phyloP scores from a whole-genome alignment of 2,329 filamentous ascomycete species.

The Aspergillus eucalypticola region DNA sequence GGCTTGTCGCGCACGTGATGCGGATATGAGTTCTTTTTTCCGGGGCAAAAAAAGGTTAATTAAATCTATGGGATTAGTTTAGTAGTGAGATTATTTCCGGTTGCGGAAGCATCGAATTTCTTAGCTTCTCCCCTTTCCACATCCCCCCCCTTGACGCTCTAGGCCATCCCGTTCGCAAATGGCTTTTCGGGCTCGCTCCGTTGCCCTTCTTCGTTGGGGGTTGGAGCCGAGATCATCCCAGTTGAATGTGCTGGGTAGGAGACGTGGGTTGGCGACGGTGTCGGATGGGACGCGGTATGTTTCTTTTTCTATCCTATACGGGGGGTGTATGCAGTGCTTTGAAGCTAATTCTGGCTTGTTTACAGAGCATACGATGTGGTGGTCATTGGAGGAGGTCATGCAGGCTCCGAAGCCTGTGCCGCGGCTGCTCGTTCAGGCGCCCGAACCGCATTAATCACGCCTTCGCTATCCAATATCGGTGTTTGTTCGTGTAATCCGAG shows the following conservation, averaged over 20 bases:
- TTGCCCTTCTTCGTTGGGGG: conserved; percentile 30
- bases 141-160: neutral
- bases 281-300: conserved; percentile 39
- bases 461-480: conserved; percentile 82
- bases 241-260: conserved; percentile 14
- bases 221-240: conserved; percentile 24
- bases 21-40: conserved; percentile 13
- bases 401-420: conserved; percentile 88
- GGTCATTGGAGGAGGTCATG: conserved; percentile 93
- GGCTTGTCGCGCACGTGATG: conserved; percentile 9
- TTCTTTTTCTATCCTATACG: neutral
- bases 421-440: conserved; percentile 88
- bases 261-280: conserved; percentile 43
- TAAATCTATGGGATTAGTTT: neutral
- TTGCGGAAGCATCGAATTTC: neutral
- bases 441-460: conserved; percentile 85
- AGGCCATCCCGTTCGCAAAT: conserved; percentile 22
- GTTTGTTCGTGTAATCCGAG: conserved; percentile 97
- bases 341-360: conserved; percentile 6
- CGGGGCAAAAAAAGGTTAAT: neutral
- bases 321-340: neutral
- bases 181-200: conserved; percentile 38
- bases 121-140: neutral
- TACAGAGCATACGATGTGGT: conserved; percentile 80
- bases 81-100: neutral